Conservation (phyloP, 345 rosid species). For the Microthlaspi erraticum region DNA sequence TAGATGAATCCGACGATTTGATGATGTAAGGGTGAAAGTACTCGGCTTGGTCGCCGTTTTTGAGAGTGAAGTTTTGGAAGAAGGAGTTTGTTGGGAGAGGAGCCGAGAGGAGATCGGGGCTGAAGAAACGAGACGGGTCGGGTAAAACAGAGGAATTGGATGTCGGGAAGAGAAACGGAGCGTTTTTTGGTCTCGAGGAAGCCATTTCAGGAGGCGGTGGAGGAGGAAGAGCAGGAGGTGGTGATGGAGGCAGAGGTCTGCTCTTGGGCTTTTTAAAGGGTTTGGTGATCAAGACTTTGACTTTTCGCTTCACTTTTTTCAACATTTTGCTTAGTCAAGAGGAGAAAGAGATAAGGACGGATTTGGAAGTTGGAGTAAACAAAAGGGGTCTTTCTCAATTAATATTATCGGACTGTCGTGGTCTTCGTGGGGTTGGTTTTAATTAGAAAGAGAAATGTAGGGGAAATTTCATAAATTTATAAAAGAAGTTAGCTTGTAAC, state of each 20-base stretch:
- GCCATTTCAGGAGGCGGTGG: slow-evolving; percentile 37
- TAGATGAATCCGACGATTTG: slow-evolving; percentile 64
- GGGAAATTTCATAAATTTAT: slow-evolving; percentile 1
- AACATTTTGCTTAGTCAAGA: slow-evolving; percentile 46
- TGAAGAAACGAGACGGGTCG: slow-evolving; percentile 79
- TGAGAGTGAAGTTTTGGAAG: slow-evolving; percentile 91
- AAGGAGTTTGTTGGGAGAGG: slow-evolving; percentile 92
- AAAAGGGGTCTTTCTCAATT: slow-evolving; percentile 5
- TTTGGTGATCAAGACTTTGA: slow-evolving; percentile 40
- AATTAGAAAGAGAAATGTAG: not conserved
- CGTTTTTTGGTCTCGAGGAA: slow-evolving; percentile 26
- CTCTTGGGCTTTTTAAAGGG: slow-evolving; percentile 46
- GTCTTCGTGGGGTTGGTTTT: slow-evolving; percentile 2
- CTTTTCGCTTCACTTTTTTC: slow-evolving; percentile 41
- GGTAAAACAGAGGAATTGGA: slow-evolving; percentile 71
- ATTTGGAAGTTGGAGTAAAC: slow-evolving; percentile 17
- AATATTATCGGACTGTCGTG: not conserved
- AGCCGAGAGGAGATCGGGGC: slow-evolving; percentile 64
- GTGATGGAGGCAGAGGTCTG: slow-evolving; percentile 35
- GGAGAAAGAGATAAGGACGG: slow-evolving; percentile 23
- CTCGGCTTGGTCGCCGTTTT: slow-evolving; percentile 80
- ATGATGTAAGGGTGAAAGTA: slow-evolving; percentile 93
- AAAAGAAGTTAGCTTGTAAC: slow-evolving; percentile 2
- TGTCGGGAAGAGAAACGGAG: slow-evolving; percentile 72
- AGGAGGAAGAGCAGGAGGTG: slow-evolving; percentile 38